Base-by-base conservation (phyloP, 2,329 filamentous ascomycete genomes). In the Neocucurbitaria cava region DNA sequence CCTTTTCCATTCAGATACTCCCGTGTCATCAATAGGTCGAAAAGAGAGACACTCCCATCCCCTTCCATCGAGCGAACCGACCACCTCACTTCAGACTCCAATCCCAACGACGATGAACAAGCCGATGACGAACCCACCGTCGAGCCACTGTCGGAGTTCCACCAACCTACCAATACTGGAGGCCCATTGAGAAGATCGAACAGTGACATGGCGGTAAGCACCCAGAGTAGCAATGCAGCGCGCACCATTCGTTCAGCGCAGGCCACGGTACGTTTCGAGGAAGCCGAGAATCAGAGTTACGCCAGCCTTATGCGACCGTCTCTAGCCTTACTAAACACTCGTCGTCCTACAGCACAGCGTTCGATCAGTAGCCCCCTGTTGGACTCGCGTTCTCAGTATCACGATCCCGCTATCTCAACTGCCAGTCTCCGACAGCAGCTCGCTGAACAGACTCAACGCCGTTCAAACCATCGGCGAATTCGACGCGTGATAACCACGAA, bases 351-450 rank as follows among this genome's bases (percentile, higher is more conserved):
- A n/a, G 21, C 46, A 15, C 40, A 52, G 35, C 55, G 49, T 4
- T 54, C 58, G 20, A 57, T 46, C 6, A 65, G 61, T 47, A 64
- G 41, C 17, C 49, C 59, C 9, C 36, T 28, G 18, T 20, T 56
- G 5, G 54, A 61, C 13, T 24, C 47, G 2, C 45, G 33, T 15
- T 61, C 52, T n/a, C 46, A 15, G 2, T 54, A 51, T 24, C 54
- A 58, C 26, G 55, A 62, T 28, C 47, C 43, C 6, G n/a, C 43
- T 8, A 52, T 52, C 3, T 36, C 56, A 20, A 54, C 50, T n/a
- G 56, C 33, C 30, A 49, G 44, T 9, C 45, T 66, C 2, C 52
- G 56, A 46, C 48, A 53, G 49, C 51, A 54, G 23, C 57, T 64
- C 18, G 40, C 41, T 11, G 50, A 47, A 15, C 50, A 59, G 28